Percentiles rank a stretch among this genome's conserved stretches.
Evolutionary conservation across 2,329 filamentous ascomycete species (phyloP).

Genomic region (Cercospora nicotianae): DNA sequence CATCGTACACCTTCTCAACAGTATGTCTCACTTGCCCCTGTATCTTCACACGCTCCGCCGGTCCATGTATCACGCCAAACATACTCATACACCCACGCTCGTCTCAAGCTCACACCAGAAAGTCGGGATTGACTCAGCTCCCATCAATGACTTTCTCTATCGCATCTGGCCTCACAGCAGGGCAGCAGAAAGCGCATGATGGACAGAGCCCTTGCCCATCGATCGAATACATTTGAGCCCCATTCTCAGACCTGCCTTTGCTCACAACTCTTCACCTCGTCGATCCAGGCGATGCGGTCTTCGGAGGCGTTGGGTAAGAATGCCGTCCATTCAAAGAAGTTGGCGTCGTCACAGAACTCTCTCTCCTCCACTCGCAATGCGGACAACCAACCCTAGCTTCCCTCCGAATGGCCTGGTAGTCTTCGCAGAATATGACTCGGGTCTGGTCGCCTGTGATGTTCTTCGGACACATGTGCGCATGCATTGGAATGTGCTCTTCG

Average conservation of each 20-base stretch:
- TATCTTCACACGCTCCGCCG: background rate
- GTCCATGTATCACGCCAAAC: background rate
- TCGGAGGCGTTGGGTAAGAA: constrained; percentile 27
- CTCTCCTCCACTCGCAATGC: constrained; percentile 22
- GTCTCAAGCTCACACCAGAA: background rate
- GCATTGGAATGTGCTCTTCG: constrained; percentile 33
- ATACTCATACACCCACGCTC: background rate
- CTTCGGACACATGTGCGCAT: constrained; percentile 37
- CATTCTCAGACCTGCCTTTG: background rate
- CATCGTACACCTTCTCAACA: background rate
- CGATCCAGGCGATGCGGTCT: constrained; percentile 25
- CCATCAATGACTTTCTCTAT: background rate
- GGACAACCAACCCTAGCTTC: constrained; percentile 24
- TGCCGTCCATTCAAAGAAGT: constrained; percentile 9
- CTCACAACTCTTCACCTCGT: constrained; percentile 14
- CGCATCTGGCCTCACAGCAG: background rate
- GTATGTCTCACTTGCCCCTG: background rate
- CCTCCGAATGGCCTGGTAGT: constrained; percentile 32
- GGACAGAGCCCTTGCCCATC: background rate
- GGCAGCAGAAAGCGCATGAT: background rate
- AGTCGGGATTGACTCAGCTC: background rate
- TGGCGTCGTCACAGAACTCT: constrained; percentile 17
- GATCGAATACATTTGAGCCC: background rate
- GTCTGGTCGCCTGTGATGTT: constrained; percentile 33
- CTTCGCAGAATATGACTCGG: constrained; percentile 37